Conservation (phyloP, 331 rosid species). For the Malus hybrid region DNA sequence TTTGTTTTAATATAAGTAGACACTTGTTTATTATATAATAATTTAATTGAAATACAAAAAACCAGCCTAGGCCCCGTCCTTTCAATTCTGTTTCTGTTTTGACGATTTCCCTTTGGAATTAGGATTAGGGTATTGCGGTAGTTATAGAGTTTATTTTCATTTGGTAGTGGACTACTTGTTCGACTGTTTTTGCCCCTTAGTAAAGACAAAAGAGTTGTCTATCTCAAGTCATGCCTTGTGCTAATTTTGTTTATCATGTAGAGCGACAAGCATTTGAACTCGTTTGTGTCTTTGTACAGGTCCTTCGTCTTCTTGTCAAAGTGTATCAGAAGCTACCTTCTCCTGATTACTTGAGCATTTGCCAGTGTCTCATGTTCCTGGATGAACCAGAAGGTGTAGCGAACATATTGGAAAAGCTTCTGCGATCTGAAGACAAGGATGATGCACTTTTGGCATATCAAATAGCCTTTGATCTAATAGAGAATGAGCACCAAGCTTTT, state of each 20-base stretch:
- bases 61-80: no score
- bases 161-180: no score
- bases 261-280: not conserved
- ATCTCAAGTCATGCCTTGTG: not conserved
- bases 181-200: no score
- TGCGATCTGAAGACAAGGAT: slow-evolving; percentile 82
- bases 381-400: slow-evolving; percentile 92
- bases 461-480: slow-evolving; percentile 92
- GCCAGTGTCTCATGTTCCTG: slow-evolving; percentile 97
- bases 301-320: slow-evolving; percentile 87
- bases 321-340: slow-evolving; percentile 90
- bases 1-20: no score
- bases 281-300: slow-evolving; percentile 36
- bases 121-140: no score
- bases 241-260: not conserved
- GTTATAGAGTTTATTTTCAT: no score
- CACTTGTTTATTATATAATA: no score
- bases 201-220: no score
- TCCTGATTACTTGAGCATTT: slow-evolving; percentile 93
- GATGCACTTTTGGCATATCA: slow-evolving; percentile 88
- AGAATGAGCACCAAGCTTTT: slow-evolving; percentile 97
- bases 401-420: slow-evolving; percentile 76
- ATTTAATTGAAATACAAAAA: no score
- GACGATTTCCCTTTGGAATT: no score
- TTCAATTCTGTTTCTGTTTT: no score